Conservation (phyloP, 345 rosid genomes). For the Nasturtium officinale region DNA sequence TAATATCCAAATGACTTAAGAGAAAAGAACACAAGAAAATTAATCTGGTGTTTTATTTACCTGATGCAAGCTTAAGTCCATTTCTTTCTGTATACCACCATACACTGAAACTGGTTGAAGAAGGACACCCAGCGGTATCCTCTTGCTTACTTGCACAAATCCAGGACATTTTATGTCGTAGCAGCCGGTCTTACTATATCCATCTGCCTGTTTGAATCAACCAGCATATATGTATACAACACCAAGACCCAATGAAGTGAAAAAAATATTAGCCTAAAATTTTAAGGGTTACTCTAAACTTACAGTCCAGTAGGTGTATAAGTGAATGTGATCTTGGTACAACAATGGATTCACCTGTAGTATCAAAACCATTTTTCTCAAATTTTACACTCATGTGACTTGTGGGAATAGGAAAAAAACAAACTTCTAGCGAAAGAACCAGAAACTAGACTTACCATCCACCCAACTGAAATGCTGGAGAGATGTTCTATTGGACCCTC, state of each 20-base stretch:
- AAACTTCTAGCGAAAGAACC: no score
- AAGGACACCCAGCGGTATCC: slow-evolving; percentile 33
- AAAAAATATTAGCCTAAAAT: neutral
- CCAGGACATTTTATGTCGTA: slow-evolving; percentile 35
- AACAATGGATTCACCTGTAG: slow-evolving; percentile 30
- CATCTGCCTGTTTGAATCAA: slow-evolving; percentile 37
- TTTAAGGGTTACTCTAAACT: slow-evolving; percentile 20
- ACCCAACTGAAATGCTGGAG: slow-evolving; percentile 39
- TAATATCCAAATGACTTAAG: neutral
- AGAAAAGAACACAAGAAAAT: neutral
- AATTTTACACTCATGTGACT: neutral
- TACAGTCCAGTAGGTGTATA: slow-evolving; percentile 40
- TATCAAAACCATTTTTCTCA: neutral
- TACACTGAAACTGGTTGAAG: slow-evolving; percentile 31
- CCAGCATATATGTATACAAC: neutral
- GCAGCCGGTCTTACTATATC: slow-evolving; percentile 35
- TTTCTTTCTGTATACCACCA: slow-evolving; percentile 16
- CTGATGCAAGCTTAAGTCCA: slow-evolving; percentile 33
- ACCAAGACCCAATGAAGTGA: neutral
- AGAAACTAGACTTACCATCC: slow-evolving; percentile 32
- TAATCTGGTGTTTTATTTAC: neutral
- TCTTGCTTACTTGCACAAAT: slow-evolving; percentile 41
- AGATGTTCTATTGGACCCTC: slow-evolving; percentile 15
- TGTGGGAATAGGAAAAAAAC: neutral
- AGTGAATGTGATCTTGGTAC: slow-evolving; percentile 35